Evolutionary conservation across 305 asterid species (phyloP).

Genomic region (Fraxinus latifolia): DNA sequence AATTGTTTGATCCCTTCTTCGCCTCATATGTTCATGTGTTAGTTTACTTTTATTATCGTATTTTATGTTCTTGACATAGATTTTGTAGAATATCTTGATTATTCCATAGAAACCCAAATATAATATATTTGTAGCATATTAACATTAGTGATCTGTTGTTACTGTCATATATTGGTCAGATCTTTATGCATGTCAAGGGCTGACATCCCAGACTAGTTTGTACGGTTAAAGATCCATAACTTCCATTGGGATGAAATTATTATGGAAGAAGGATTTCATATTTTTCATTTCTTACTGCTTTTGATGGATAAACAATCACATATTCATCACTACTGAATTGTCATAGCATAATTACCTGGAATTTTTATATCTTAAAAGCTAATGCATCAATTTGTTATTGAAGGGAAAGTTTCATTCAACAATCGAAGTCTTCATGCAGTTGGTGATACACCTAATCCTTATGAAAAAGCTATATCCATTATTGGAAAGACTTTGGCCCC

Average conservation of each 20-base stretch:
- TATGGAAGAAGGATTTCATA: neutral
- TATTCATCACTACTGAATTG: neutral
- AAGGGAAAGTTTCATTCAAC: conserved; percentile 67
- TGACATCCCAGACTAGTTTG: neutral
- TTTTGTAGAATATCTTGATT: neutral
- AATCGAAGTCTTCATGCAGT: conserved; percentile 61
- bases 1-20: conserved; percentile 1
- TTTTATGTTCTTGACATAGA: neutral
- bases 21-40: conserved; percentile 5
- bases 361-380: conserved; percentile 23
- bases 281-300: neutral
- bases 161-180: neutral
- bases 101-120: neutral
- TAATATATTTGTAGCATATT: neutral
- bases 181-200: neutral
- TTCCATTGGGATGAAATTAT: neutral
- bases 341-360: conserved; percentile 1
- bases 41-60: neutral
- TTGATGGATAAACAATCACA: neutral
- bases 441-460: conserved; percentile 62
- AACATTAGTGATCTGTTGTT: neutral
- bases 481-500: conserved; percentile 79
- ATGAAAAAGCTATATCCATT: conserved; percentile 69
- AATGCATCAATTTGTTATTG: conserved; percentile 31
- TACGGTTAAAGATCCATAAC: neutral